phyloP scores from a whole-genome alignment of 139 green algal species.

The Chlamydomonas sphaeroides region DNA sequence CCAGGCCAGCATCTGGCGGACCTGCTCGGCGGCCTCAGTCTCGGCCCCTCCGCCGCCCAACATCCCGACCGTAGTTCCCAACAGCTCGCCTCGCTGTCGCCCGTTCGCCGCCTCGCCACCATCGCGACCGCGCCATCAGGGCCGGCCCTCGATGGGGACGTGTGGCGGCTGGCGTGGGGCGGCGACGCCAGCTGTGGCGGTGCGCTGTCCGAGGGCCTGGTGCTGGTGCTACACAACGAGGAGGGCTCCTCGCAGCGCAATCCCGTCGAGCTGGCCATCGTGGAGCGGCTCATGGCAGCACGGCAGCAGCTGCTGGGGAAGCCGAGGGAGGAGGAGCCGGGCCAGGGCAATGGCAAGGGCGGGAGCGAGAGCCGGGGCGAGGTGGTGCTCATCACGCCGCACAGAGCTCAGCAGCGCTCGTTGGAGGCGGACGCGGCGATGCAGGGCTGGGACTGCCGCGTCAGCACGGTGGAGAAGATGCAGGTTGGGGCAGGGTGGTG shows the following conservation, averaged over 20 bases:
- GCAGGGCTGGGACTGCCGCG: background rate
- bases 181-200: background rate
- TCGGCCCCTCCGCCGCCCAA: too few relatives aligned
- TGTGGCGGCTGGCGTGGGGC: slow-evolving; percentile 13
- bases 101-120: too few relatives aligned
- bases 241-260: background rate
- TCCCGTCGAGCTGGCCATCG: slow-evolving; percentile 3
- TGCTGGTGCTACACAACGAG: slow-evolving; percentile 38
- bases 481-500: background rate
- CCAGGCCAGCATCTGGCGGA: too few relatives aligned
- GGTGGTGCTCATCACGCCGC: slow-evolving; percentile 34
- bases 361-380: background rate
- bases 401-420: slow-evolving; percentile 19
- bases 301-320: background rate
- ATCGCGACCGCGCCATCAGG: too few relatives aligned
- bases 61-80: too few relatives aligned
- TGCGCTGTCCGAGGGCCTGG: background rate
- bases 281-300: slow-evolving; percentile 1
- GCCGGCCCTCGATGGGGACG: too few relatives aligned
- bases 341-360: background rate
- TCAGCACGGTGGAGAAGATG: slow-evolving; percentile 28
- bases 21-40: too few relatives aligned
- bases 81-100: too few relatives aligned
- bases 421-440: background rate
- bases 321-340: background rate